phyloP scores from a whole-genome alignment of 768 basidiomycete species.

The Psilocybe azurescens region DNA sequence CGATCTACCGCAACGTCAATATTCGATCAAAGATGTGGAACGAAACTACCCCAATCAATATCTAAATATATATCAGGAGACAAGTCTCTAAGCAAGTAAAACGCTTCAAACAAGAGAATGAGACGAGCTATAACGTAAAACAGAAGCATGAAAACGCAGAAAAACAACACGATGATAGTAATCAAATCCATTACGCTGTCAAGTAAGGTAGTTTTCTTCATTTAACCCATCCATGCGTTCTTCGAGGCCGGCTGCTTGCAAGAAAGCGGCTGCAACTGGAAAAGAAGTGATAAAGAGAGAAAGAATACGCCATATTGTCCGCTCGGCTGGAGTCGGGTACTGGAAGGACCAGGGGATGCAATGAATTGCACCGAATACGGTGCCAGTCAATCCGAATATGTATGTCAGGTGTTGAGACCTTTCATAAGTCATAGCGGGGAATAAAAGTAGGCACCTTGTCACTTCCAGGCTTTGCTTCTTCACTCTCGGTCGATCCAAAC shows the following conservation, averaged over 20 bases:
- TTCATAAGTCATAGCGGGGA: not conserved
- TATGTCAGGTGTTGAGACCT: not conserved
- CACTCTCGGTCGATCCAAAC: not conserved
- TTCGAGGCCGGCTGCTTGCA: not conserved
- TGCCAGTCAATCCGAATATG: not conserved
- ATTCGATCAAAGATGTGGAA: constrained; percentile 1
- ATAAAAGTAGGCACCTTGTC: not conserved
- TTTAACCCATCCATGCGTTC: not conserved
- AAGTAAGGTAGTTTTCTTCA: not conserved
- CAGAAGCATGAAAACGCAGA: not conserved
- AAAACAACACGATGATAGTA: not conserved
- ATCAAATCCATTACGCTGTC: not conserved
- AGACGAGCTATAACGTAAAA: constrained; percentile 3
- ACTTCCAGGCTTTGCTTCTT: not conserved
- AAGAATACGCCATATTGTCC: constrained; percentile 13
- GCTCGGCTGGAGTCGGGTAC: constrained; percentile 13
- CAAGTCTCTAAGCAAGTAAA: not conserved
- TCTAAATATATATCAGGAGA: not conserved
- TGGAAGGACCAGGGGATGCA: constrained; percentile 23
- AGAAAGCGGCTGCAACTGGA: not conserved
- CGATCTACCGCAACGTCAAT: too few relatives aligned
- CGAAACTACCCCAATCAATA: constrained; percentile 3
- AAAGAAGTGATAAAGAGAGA: constrained; percentile 6
- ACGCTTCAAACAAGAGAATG: constrained; percentile 5
- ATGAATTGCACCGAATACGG: constrained; percentile 24